Percentiles rank a stretch among this genome's conserved stretches.
Evolutionary conservation across 2,329 filamentous ascomycete genomes (phyloP).

Genomic region (Apiospora sp.): DNA sequence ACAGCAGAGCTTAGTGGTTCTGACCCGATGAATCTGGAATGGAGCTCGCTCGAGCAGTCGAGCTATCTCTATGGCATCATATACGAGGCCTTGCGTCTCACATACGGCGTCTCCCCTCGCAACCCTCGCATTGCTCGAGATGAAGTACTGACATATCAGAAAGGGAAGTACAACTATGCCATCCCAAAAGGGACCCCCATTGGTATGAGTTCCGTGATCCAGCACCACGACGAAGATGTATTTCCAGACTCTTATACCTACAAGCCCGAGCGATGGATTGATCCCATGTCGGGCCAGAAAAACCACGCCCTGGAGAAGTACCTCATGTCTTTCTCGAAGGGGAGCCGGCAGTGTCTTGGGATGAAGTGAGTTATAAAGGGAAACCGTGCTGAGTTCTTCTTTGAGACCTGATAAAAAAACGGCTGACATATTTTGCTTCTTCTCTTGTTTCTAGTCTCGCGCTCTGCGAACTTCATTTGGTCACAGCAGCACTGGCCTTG

Average conservation of each 20-base stretch:
- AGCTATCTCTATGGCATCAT: slow-evolving; percentile 25
- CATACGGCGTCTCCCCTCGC: slow-evolving; percentile 25
- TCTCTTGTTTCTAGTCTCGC: slow-evolving; percentile 26
- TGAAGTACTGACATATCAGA: slow-evolving; percentile 21
- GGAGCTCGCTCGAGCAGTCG: not conserved
- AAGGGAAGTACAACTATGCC: not conserved
- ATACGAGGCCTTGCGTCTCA: slow-evolving; percentile 24
- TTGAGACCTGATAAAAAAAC: not conserved
- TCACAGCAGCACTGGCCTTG: slow-evolving; percentile 34
- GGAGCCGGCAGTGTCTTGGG: not conserved
- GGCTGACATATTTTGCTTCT: not conserved
- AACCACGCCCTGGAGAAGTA: slow-evolving; percentile 18
- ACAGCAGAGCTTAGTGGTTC: not conserved
- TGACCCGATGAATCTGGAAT: not conserved
- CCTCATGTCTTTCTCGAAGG: slow-evolving; percentile 20
- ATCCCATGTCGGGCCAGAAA: slow-evolving; percentile 17
- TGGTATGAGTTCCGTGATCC: slow-evolving; percentile 45
- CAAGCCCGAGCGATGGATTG: slow-evolving; percentile 28
- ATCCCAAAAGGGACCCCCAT: slow-evolving; percentile 36
- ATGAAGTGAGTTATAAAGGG: not conserved
- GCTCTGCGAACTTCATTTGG: slow-evolving; percentile 28
- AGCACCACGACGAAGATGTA: slow-evolving; percentile 40
- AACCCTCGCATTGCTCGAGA: slow-evolving; percentile 12
- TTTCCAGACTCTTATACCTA: slow-evolving; percentile 35
- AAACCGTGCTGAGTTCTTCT: not conserved